A percentile compares a stretch with the other conserved stretches of the same genome.
Conservation (phyloP, 2,329 filamentous ascomycete species). For the Phyllosticta citriasiana region DNA sequence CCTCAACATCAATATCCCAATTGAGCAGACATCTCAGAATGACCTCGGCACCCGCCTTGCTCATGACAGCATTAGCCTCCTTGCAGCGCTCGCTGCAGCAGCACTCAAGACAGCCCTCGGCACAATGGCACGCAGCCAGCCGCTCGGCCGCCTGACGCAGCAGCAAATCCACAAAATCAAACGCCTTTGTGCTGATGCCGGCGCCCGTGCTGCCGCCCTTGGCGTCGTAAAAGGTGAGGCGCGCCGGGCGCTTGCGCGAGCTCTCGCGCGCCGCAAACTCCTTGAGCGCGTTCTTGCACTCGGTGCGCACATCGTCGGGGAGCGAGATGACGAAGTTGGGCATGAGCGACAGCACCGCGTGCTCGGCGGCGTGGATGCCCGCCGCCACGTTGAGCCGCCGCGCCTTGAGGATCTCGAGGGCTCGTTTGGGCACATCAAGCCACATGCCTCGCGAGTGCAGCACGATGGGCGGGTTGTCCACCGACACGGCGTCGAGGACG, state of each 20-base stretch:
- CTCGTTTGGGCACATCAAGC: conserved; percentile 76
- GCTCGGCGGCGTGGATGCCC: conserved; percentile 89
- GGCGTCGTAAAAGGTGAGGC: conserved; percentile 89
- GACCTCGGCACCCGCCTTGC: conserved; percentile 76
- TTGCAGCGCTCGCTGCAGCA: conserved; percentile 77
- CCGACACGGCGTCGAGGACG: conserved; percentile 82
- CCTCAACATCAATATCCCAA: conserved; percentile 69
- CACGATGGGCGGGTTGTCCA: conserved; percentile 86
- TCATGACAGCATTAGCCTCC: conserved; percentile 84
- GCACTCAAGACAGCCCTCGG: conserved; percentile 80
- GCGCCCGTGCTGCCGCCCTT: conserved; percentile 77
- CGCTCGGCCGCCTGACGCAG: conserved; percentile 66
- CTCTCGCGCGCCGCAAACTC: conserved; percentile 68
- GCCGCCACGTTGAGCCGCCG: conserved; percentile 71
- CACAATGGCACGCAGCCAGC: conserved; percentile 66
- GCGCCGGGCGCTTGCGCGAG: conserved; percentile 69
- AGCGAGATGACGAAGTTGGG: conserved; percentile 85
- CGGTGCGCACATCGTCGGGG: conserved; percentile 85
- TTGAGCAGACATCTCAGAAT: conserved; percentile 68
- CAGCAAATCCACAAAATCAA: conserved; percentile 79
- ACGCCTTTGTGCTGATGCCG: conserved; percentile 85
- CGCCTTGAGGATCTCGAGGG: conserved; percentile 67
- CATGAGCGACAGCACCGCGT: conserved; percentile 76
- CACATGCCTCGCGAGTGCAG: conserved; percentile 84
- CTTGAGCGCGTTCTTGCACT: conserved; percentile 83